Evolutionary conservation across 2,329 filamentous ascomycete genomes (phyloP), one percentile per base, ranked within the genome.

Genomic region (Aspergillaceae sp.): DNA sequence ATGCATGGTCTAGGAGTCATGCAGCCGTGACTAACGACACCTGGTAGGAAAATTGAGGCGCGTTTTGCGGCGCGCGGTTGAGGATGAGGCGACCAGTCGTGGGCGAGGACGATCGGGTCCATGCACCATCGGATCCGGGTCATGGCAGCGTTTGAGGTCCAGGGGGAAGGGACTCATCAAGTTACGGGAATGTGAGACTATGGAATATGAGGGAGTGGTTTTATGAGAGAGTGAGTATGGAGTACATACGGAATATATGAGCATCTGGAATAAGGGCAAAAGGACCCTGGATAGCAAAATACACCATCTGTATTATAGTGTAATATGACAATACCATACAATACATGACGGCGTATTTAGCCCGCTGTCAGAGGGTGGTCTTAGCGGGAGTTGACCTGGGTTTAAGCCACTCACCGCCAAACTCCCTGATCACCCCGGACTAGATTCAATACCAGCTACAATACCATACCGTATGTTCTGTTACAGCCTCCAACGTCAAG

Each of bases 41-140:
- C 32, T 32, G 26, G 36, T 7, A 38, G 11, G 19, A 19, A 38
- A 26, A 26, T 38, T 38, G 6, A 19, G 36, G 27, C 36, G 26
- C 19, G 36, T 28, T 38, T 38, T 38, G 7, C 38, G 27, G 45
- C 41, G 42, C 40, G 43, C 42, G 30, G 41, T 48, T 55, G 50
- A 48, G 51, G 50, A 48, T 48, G 50, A 54, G 55, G 54, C 54
- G 42, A 46, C 55, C 54, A 56, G 52, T 56, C 49, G 19, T 4
- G 19, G 26, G 30, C 30, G 30, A 5, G 34, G 34, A 19, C 34
- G 34, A 36, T 36, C 10, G 34, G 34, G 26, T n/a, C 36, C 36
- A 38, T 38, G 36, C 36, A 38, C 19, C 19, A 2, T 19, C 19
- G 19, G 19, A 19, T 19, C 19, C 19, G 19, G 19, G 19, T 19